Conservation (phyloP, 2,329 filamentous ascomycete species). For the Alternaria solani region DNA sequence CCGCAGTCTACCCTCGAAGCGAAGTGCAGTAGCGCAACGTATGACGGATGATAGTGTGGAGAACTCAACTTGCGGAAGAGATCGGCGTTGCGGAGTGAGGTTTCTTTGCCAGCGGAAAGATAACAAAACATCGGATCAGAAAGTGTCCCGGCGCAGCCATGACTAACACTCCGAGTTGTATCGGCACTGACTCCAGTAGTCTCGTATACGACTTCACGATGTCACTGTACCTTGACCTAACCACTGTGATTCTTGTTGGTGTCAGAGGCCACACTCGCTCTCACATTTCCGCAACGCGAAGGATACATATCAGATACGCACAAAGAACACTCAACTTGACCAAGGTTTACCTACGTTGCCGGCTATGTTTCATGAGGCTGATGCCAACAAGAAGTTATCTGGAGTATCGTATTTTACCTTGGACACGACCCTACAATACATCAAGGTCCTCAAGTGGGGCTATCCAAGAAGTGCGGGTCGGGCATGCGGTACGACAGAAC, state of each 20-base stretch:
- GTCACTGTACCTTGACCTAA: neutral
- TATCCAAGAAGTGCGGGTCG: neutral
- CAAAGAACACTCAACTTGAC: neutral
- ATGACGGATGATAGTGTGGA: conserved; percentile 29
- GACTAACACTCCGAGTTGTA: neutral
- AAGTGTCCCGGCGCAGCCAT: neutral
- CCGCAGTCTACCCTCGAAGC: conserved; percentile 6
- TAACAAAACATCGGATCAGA: conserved; percentile 6
- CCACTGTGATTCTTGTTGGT: neutral
- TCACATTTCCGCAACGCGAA: neutral
- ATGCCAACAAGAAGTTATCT: neutral
- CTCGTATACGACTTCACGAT: neutral
- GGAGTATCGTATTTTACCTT: neutral
- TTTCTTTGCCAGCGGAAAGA: conserved; percentile 7
- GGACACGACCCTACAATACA: neutral
- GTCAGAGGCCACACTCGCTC: neutral
- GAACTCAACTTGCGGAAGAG: conserved; percentile 11
- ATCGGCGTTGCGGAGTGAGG: conserved; percentile 13
- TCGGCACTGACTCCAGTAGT: neutral
- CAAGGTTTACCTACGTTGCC: neutral
- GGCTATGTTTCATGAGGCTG: neutral
- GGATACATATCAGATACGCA: neutral
- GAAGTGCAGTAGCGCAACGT: conserved; percentile 32
- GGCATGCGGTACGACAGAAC: neutral
- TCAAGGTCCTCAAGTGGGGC: neutral